Base-by-base conservation (phyloP, 2,329 filamentous ascomycete species). In the Cercospora berteroae region DNA sequence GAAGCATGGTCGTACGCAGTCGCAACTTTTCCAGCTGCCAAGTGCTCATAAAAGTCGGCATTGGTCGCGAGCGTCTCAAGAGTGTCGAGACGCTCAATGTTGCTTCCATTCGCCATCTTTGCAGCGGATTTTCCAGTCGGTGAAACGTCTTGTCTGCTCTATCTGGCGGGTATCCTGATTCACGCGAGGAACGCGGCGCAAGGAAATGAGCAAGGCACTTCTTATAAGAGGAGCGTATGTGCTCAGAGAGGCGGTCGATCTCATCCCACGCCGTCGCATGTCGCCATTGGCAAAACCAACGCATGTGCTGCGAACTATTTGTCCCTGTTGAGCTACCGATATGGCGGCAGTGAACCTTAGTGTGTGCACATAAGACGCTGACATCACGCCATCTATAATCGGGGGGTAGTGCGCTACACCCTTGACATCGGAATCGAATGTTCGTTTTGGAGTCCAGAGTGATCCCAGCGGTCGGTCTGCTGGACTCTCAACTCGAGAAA, bases 31-130 rank as follows among this genome's bases (percentile, higher is more conserved):
- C 74, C 74, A n/a, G 69, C 63, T 3, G 73, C 74, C 25, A 76
- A 67, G 64, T 71, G 72, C 62, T 74, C 72, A 48, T 73, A 76
- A 48, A 74, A 73, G 60, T 74, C 71, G 42, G 64, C 69, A 57
- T 74, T 72, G 2, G 72, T 75, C 58, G 70, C 68, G 27, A 75
- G 68, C 29, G 74, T 76, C 16, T 69, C 68, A 31, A 75, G 67
- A 36, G 71, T 70, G 57, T 76, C 74, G 8, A 75, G 73, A 65
- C 75, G 74, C 62, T 75, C 73, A 36, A 74, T 68, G 9, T 73
- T 71, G 52, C 74, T 75, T 1, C 64, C 63, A 67, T 74, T 67
- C 5, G 71, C 36, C 73, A 74, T 74, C 20, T 67, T 70, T 29
- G 52, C 18, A 18, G 52, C 36, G 13, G 29, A 23, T 56, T 16